Percentiles rank a stretch among this genome's conserved stretches.
Conservation (phyloP, 768 basidiomycete species). For the Lentinula sp. region DNA sequence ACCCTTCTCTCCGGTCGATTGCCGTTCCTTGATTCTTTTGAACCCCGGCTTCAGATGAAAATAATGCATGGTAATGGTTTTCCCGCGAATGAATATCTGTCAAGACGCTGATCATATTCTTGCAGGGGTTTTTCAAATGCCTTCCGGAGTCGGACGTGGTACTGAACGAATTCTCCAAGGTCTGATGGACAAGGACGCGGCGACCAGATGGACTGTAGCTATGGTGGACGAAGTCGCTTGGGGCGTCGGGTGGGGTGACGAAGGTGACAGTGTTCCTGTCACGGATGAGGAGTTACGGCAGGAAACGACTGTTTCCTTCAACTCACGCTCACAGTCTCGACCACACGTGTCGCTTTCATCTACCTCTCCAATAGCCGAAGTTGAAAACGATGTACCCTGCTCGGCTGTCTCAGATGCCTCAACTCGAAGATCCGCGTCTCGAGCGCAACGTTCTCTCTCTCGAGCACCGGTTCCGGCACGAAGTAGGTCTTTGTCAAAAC, state of each 20-base stretch:
- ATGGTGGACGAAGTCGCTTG: slow-evolving; percentile 78
- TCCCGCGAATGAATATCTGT: not conserved
- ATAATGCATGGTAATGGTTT: slow-evolving; percentile 65
- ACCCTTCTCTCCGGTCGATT: slow-evolving; percentile 78
- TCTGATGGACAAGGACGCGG: slow-evolving; percentile 64
- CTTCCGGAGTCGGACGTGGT: slow-evolving; percentile 48
- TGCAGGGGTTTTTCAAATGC: slow-evolving; percentile 59
- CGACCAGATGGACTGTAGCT: slow-evolving; percentile 71
- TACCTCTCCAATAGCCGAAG: slow-evolving; percentile 12
- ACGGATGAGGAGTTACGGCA: slow-evolving; percentile 3
- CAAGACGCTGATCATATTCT: not conserved
- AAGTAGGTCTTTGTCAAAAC: slow-evolving; percentile 25
- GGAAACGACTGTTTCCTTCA: slow-evolving; percentile 7
- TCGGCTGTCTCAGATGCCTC: slow-evolving; percentile 28
- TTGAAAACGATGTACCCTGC: slow-evolving; percentile 22
- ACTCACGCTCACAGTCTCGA: slow-evolving; percentile 25
- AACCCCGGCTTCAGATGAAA: slow-evolving; percentile 88
- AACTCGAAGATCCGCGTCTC: slow-evolving; percentile 33
- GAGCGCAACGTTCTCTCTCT: slow-evolving; percentile 42
- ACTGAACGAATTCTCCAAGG: slow-evolving; percentile 70
- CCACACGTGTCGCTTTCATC: slow-evolving; percentile 10
- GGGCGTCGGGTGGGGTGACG: slow-evolving; percentile 67
- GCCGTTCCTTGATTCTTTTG: slow-evolving; percentile 86
- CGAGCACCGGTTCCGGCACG: slow-evolving; percentile 34
- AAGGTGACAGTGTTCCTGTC: slow-evolving; percentile 34